Evolutionary conservation across 2,329 filamentous ascomycete species (phyloP), one percentile per base, ranked within the genome.

Genomic region (Aspergillus clavatus): DNA sequence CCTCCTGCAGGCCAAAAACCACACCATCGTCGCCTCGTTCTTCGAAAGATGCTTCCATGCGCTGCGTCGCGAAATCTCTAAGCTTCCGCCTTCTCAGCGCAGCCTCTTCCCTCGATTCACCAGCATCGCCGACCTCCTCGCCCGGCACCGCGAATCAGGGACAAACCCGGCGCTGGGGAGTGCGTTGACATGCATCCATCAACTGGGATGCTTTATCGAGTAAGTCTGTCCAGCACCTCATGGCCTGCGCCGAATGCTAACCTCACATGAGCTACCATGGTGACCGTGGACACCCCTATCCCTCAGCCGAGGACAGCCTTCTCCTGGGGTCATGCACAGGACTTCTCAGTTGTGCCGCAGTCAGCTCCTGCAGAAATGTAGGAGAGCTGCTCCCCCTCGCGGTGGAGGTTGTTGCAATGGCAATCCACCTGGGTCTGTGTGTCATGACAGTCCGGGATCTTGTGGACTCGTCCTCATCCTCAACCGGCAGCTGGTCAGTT

Each of bases 281-380:
- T 29, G 68, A 72, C 48, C 60, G 68, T 48, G 62, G 68, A 24
- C 57, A 69, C 50, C 55, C 57, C 38, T 72, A 72, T 51, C 70
- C 70, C 26, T 59, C 59, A 8, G 53, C 53, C 39, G 61, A 65
- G 27, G 59, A 71, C 10, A 66, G 59, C 45, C 55, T 61, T 42
- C 58, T 72, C 14, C 59, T 72, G 46, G 71, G 71, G 33, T 56
- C 72, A 12, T 72, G 70, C 51, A 72, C 70, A 26, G 70, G 70
- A 21, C 54, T 70, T 40, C 60, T 73, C 38, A 62, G 69, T 21
- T 64, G 69, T 22, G 59, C 69, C 5, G 70, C 68, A 23, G 59
- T 73, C 5, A 66, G 65, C 40, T 67, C 61, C 16, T 63, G 66
- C 5, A 65, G 57, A 31, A 71, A 68, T 4, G 55, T 71, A 6